phyloP scores from a whole-genome alignment of 352 stramenopile species.

The Pythium sukuiense region DNA sequence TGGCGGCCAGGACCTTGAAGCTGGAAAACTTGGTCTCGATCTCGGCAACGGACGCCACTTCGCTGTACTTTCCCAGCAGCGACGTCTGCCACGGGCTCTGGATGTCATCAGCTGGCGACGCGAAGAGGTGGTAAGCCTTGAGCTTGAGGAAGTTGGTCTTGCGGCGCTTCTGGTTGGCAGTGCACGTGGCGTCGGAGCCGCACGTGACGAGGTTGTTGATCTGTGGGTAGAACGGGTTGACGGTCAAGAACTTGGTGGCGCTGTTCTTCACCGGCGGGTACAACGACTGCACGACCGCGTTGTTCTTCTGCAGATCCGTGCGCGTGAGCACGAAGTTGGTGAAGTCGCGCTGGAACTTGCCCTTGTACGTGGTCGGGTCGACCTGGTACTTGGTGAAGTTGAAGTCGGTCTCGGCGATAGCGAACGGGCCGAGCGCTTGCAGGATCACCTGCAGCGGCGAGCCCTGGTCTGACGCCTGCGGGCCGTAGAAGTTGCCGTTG shows the following conservation, averaged over 20 bases:
- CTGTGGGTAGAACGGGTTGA: constrained; percentile 37
- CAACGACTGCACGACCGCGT: neutral
- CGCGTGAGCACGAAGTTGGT: neutral
- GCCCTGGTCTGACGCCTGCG: constrained; percentile 31
- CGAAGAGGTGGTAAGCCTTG: constrained; percentile 32
- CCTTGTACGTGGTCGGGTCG: neutral
- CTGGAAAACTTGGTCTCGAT: constrained; percentile 31
- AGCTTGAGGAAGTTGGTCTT: constrained; percentile 31
- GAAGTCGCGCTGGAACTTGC: neutral
- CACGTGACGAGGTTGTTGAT: constrained; percentile 33
- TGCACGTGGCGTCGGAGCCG: constrained; percentile 10
- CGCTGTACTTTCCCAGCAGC: constrained; percentile 32
- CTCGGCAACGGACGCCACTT: constrained; percentile 28
- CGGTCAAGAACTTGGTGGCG: constrained; percentile 17
- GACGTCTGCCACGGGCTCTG: constrained; percentile 37
- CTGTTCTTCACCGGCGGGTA: constrained; percentile 24
- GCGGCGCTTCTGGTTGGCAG: constrained; percentile 24
- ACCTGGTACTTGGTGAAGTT: neutral
- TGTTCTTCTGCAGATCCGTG: neutral
- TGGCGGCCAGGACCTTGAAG: constrained; percentile 34
- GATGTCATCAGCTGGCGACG: constrained; percentile 30
- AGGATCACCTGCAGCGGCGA: constrained; percentile 30
- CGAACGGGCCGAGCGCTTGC: neutral
- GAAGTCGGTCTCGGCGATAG: neutral
- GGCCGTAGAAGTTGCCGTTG: constrained; percentile 49